A percentile compares a stretch with the other conserved stretches of the same genome.
Evolutionary conservation across 768 basidiomycete species (phyloP).

Genomic region (Heimioporus sp.): DNA sequence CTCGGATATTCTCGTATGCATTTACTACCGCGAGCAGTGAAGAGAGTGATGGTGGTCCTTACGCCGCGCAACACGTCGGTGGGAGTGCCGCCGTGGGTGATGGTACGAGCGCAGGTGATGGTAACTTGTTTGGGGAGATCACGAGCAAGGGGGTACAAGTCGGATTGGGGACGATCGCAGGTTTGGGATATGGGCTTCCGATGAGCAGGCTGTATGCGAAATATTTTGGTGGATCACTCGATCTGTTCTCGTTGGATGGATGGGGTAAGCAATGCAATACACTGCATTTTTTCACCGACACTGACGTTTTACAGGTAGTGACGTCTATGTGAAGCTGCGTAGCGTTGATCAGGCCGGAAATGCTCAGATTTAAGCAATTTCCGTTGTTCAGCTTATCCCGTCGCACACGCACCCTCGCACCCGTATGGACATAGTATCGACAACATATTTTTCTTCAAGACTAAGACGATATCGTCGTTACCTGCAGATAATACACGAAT

Average conservation of each 20-base stretch:
- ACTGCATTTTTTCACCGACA: neutral
- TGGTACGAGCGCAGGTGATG: conserved; percentile 38
- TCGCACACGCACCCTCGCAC: neutral
- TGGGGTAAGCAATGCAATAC: conserved; percentile 55
- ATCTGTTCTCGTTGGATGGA: conserved; percentile 78
- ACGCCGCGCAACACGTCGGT: conserved; percentile 76
- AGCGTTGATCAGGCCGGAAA: conserved; percentile 53
- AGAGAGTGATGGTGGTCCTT: conserved; percentile 57
- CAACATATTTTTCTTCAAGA: neutral
- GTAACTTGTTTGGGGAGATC: conserved; percentile 72
- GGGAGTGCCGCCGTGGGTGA: conserved; percentile 63
- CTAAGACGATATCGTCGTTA: neutral
- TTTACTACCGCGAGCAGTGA: conserved; percentile 78
- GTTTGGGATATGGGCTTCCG: conserved; percentile 82
- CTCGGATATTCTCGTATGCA: conserved; percentile 85
- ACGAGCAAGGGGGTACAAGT: conserved; percentile 74
- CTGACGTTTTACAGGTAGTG: conserved; percentile 36
- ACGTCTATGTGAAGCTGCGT: conserved; percentile 53
- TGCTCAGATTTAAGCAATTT: conserved; percentile 39
- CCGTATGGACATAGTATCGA: neutral
- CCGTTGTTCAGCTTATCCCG: neutral
- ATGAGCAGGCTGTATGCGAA: conserved; percentile 76
- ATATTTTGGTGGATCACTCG: conserved; percentile 87
- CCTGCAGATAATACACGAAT: neutral
- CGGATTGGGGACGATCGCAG: conserved; percentile 87